Evolutionary conservation across 345 rosid genomes (phyloP).

Genomic region (Hibiscus trionum): DNA sequence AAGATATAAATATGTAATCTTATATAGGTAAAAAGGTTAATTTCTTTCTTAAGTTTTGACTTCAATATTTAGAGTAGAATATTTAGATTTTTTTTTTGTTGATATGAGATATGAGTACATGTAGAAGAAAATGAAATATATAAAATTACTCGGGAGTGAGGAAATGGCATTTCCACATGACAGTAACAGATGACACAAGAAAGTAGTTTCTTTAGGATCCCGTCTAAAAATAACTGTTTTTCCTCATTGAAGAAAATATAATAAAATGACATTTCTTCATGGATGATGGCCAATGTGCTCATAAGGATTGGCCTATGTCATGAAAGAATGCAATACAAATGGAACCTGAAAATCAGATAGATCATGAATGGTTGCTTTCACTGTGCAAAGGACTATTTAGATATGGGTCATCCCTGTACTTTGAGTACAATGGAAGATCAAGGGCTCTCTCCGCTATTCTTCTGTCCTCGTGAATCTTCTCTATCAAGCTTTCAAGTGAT

Average conservation of each 20-base stretch:
- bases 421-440: conserved; percentile 57
- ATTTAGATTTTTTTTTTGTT: background rate
- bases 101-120: background rate
- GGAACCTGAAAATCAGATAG: background rate
- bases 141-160: background rate
- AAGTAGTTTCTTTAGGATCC: no score
- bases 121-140: background rate
- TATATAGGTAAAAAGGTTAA: no score
- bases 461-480: conserved; percentile 72
- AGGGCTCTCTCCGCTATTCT: conserved; percentile 65
- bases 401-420: conserved; percentile 46
- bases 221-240: no score
- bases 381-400: background rate
- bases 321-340: background rate
- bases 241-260: no score
- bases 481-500: conserved; percentile 57
- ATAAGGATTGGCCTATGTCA: no score
- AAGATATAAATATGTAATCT: no score
- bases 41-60: no score
- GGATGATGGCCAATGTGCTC: background rate
- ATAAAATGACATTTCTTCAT: no score
- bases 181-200: background rate
- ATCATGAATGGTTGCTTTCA: background rate
- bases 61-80: no score
- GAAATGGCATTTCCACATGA: background rate